A percentile compares a stretch with the other conserved stretches of the same genome.
Conservation (phyloP, 306 rosid genomes). For the Sicyos baderoa region DNA sequence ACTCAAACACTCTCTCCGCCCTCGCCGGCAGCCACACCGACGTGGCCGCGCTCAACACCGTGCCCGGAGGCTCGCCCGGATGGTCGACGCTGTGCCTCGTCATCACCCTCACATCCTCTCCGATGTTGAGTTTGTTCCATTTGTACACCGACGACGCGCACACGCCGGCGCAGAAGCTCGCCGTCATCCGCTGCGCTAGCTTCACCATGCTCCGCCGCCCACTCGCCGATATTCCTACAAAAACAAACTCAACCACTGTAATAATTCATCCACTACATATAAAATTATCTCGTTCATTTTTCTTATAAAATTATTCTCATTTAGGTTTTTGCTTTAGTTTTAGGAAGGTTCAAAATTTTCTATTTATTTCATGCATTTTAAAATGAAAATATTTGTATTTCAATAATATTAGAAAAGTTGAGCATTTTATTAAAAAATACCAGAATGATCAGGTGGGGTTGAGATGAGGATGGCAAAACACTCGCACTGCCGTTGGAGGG, state of each 20-base stretch:
- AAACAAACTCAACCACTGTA: too few species aligned
- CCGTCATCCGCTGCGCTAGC: conserved; percentile 89
- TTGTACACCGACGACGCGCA: conserved; percentile 82
- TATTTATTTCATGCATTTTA: too few species aligned
- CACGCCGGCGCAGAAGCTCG: conserved; percentile 83
- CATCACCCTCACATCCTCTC: conserved; percentile 79
- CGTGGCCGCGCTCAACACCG: conserved; percentile 86
- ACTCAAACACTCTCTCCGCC: conserved; percentile 57
- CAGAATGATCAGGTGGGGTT: conserved; percentile 56
- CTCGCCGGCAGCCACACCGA: conserved; percentile 81
- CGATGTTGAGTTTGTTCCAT: conserved; percentile 76
- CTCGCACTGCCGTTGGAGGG: conserved; percentile 84
- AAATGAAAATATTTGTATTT: too few species aligned
- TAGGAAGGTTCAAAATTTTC: too few species aligned
- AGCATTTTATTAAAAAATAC: conserved; percentile 11
- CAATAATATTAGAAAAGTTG: too few species aligned
- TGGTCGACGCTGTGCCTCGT: conserved; percentile 81
- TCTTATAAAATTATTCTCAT: too few species aligned
- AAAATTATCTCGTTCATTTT: too few species aligned
- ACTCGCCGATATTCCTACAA: conserved; percentile 38
- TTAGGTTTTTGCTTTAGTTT: too few species aligned
- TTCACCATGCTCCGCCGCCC: conserved; percentile 90
- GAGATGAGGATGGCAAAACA: conserved; percentile 81
- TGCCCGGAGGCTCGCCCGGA: conserved; percentile 95
- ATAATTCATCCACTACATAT: too few species aligned